Evolutionary conservation across 106 monocot genomes (phyloP).

Genomic region (Allium sativum): DNA sequence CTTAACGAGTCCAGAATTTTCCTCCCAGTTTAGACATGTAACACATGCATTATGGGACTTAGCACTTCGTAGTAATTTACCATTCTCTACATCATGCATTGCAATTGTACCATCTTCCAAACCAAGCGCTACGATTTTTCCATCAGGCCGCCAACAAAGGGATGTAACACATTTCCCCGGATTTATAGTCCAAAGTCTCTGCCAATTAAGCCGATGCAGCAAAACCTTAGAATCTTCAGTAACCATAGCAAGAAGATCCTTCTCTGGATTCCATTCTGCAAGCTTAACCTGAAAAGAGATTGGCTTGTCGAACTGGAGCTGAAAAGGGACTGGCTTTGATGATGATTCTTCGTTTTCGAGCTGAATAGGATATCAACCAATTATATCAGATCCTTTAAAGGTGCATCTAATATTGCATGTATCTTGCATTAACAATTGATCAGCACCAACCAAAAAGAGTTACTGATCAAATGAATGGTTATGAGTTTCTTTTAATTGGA

Average conservation of each 20-base stretch:
- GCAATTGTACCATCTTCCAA: constrained; percentile 88
- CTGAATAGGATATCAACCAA: constrained; percentile 23
- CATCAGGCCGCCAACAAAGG: constrained; percentile 97
- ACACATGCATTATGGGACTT: constrained; percentile 56
- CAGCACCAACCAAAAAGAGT: no score
- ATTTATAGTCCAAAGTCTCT: constrained; percentile 77
- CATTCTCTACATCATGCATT: constrained; percentile 96
- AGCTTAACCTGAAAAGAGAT: constrained; percentile 87
- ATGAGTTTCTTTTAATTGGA: no score
- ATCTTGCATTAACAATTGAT: no score
- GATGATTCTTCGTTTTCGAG: constrained; percentile 26
- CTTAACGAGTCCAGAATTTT: constrained; percentile 15
- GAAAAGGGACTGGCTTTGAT: constrained; percentile 41
- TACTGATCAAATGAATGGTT: no score
- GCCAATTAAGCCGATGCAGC: constrained; percentile 98
- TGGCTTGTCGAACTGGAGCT: constrained; percentile 90
- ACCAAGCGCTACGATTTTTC: constrained; percentile 83
- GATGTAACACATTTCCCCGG: constrained; percentile 82
- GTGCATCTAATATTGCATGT: no score
- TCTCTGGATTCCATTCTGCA: constrained; percentile 98
- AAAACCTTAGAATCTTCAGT: constrained; percentile 78
- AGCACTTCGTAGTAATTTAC: constrained; percentile 56
- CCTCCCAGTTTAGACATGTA: constrained; percentile 81
- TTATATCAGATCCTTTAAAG: background rate
- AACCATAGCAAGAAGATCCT: constrained; percentile 91